Evolutionary conservation across 768 basidiomycete genomes (phyloP).

Genomic region (Amylocystis lapponica): DNA sequence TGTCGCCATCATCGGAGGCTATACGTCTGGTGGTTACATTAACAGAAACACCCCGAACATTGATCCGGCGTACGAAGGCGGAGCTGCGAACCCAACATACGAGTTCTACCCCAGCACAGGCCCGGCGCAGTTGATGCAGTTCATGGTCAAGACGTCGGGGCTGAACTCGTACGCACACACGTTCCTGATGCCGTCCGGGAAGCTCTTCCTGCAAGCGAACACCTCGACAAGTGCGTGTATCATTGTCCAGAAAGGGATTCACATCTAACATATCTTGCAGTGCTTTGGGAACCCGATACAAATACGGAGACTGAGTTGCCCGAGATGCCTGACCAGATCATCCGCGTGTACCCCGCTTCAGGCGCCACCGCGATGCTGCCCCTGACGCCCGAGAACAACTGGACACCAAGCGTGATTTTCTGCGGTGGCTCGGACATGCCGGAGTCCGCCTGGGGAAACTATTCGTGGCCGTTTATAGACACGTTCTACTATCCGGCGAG

Average conservation of each 20-base stretch:
- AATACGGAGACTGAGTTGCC: conserved; percentile 63
- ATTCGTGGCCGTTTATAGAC: conserved; percentile 64
- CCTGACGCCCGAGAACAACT: conserved; percentile 84
- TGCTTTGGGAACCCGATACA: conserved; percentile 44
- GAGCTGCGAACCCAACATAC: conserved; percentile 74
- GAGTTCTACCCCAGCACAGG: conserved; percentile 75
- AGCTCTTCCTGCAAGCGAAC: conserved; percentile 81
- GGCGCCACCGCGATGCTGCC: conserved; percentile 89
- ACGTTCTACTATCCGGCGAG: conserved; percentile 71
- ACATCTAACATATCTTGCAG: conserved; percentile 21
- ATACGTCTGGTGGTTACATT: conserved; percentile 72
- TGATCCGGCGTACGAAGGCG: conserved; percentile 58
- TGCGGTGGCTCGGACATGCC: conserved; percentile 87
- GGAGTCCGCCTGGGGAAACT: conserved; percentile 69
- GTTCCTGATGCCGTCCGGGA: conserved; percentile 70
- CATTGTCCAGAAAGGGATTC: conserved; percentile 3
- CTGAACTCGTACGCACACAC: conserved; percentile 74
- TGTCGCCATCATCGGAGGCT: conserved; percentile 77
- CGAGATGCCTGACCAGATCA: conserved; percentile 65
- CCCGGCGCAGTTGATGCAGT: conserved; percentile 49
- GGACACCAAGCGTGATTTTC: conserved; percentile 78
- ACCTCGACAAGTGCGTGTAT: conserved; percentile 57
- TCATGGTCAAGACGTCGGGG: conserved; percentile 68
- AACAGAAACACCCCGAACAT: conserved; percentile 68
- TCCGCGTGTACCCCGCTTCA: conserved; percentile 85